These are phyloP conservation scores for Aspergillus hiratsukae DNA, from an alignment of 2,329 filamentous ascomycete genomes.

Conservation along the genomic window DNA sequence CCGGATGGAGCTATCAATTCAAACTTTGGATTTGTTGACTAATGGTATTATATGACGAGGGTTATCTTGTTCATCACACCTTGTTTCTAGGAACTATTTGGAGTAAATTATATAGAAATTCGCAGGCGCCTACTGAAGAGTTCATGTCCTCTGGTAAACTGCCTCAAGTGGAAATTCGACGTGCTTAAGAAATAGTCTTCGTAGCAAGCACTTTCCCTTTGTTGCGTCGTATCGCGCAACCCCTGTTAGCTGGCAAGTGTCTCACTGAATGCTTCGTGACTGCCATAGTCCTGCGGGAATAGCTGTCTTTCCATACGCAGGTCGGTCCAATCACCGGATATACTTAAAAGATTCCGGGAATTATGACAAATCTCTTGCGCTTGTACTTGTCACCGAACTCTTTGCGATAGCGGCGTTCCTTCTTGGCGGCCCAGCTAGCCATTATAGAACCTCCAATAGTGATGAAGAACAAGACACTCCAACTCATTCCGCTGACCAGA, in stretches of 20 bases:
- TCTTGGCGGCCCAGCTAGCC: constrained; percentile 82
- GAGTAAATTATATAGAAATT: background rate
- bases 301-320: background rate
- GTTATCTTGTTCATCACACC: background rate
- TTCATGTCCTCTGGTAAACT: background rate
- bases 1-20: background rate
- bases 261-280: background rate
- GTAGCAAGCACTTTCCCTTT: background rate
- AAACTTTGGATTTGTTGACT: background rate
- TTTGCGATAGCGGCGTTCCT: constrained; percentile 83
- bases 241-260: background rate
- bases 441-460: constrained; percentile 71
- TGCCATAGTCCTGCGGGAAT: background rate
- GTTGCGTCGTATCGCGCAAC: background rate
- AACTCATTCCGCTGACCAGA: constrained; percentile 68
- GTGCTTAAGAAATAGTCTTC: background rate
- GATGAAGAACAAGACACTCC: constrained; percentile 73
- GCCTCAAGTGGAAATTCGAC: background rate
- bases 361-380: constrained; percentile 81
- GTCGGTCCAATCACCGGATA: background rate
- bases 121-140: background rate
- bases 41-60: background rate
- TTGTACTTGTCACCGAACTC: constrained; percentile 93
- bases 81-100: background rate
- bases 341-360: constrained; percentile 69